Evolutionary conservation across 106 monocot genomes (phyloP).

Genomic region (Apostasia ramifera): DNA sequence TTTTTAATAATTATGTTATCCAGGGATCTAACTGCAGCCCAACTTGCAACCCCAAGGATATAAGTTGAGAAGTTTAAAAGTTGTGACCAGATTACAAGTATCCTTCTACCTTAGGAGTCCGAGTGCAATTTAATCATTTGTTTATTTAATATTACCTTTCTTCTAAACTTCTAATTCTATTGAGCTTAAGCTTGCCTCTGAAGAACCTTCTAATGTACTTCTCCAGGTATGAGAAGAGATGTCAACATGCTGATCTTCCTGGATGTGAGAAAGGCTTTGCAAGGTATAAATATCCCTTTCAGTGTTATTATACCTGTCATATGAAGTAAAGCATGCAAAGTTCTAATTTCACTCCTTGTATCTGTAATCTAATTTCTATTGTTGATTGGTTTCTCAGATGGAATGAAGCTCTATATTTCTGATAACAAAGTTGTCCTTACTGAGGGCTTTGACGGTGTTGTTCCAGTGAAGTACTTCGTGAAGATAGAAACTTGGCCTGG

Average conservation of each 20-base stretch:
- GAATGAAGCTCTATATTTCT: conserved; percentile 89
- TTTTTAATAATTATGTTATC: too few species aligned
- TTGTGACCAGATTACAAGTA: too few species aligned
- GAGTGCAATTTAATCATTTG: too few species aligned
- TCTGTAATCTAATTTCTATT: not conserved
- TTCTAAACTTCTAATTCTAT: too few species aligned
- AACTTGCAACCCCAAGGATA: too few species aligned
- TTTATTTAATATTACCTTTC: too few species aligned
- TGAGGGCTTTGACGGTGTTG: conserved; percentile 86
- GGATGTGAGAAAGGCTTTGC: conserved; percentile 67
- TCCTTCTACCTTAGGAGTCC: too few species aligned
- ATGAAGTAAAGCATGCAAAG: not conserved
- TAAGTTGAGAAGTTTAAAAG: too few species aligned
- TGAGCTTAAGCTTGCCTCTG: too few species aligned
- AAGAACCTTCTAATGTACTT: not conserved
- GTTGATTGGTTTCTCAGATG: conserved; percentile 35
- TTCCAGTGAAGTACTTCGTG: conserved; percentile 69
- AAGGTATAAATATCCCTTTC: conserved; percentile 37
- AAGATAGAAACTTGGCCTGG: conserved; percentile 93
- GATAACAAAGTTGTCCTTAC: conserved; percentile 94
- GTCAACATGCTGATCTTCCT: conserved; percentile 77
- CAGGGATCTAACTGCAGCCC: too few species aligned
- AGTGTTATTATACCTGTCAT: not conserved
- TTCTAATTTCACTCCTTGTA: not conserved
- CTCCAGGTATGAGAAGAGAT: conserved; percentile 67